Conservation (phyloP, 2,329 filamentous ascomycete species). For the Elsinoe perseae region DNA sequence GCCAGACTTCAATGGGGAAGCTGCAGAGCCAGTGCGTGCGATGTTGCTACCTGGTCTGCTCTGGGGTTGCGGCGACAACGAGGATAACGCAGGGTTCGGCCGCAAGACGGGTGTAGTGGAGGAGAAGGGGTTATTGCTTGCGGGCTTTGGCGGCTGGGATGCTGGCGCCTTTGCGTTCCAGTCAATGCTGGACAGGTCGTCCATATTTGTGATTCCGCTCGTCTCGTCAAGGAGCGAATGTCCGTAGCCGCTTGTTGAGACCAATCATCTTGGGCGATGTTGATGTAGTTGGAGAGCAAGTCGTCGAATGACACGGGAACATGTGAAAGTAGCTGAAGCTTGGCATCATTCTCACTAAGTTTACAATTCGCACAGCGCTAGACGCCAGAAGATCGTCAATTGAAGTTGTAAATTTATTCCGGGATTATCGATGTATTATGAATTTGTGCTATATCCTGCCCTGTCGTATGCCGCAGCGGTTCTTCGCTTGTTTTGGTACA, state of each 20-base stretch:
- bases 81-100: conserved; percentile 23
- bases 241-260: background rate
- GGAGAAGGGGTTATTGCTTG: conserved; percentile 25
- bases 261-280: background rate
- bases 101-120: conserved; percentile 27
- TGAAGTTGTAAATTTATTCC: background rate
- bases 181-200: conserved; percentile 44
- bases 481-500: conserved; percentile 13
- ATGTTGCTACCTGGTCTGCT: conserved; percentile 35
- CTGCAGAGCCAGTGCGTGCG: conserved; percentile 31
- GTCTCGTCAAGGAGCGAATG: background rate
- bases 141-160: conserved; percentile 15
- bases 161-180: conserved; percentile 29
- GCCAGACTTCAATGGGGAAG: conserved; percentile 47
- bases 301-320: background rate
- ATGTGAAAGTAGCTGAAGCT: background rate
- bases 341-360: background rate
- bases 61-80: conserved; percentile 23
- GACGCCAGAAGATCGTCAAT: background rate
- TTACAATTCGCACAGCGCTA: background rate
- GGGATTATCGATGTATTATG: conserved; percentile 6
- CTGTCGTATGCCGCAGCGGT: conserved; percentile 7
- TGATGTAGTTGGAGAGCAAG: background rate
- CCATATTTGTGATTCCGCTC: conserved; percentile 32
- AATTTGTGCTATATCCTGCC: conserved; percentile 1